Base-by-base conservation (phyloP, 108 stramenopile species). In the Skeletonema menzelii region DNA sequence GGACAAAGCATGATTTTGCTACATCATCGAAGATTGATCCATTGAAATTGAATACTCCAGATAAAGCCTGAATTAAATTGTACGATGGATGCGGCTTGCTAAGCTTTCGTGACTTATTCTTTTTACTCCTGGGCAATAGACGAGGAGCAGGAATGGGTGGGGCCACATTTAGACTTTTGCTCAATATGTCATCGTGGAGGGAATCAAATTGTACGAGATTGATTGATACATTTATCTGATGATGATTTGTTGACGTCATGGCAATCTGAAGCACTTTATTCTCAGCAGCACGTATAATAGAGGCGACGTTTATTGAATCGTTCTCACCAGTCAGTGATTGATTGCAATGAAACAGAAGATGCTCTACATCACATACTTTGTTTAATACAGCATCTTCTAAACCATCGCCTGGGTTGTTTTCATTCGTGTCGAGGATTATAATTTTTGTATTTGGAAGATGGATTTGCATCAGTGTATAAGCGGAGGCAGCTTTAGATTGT, bases 11-110 rank as follows among this genome's bases (percentile, higher is more conserved):
- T 40, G 66, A 73, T 20, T 24, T 58, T 8, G 72, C 65, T 20
- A 73, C 49, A 68, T 73, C 67, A n/a, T 68, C 65, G 24, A 73
- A 73, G 67, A 68, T 59, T 8, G 72, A 68, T 46, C 67, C 65
- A 6, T 26, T 31, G 31, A 68, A 34, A 6, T 26, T 31, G 31
- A 68, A 34, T 27, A 67, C 30, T 22, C 56, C 34, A 31, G 49
- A 66, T 10, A 73, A 57, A 17, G 72, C 65, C 67, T 35, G 65
- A 0, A 73, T 67, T 12, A 68, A 19, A 0, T 1, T 37, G 47
- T 67, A 67, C 13, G 72, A 55, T 56, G 49, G 64, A 67, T 53
- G 49, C 49, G 49, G 20, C 22, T 53, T 53, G 22, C 49, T 53
- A 0, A 53, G 8, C 22, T 22, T 53, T 22, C 8, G 49, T 8